Evolutionary conservation across 371 early-diverging fungal species (phyloP).

Genomic region (Mucor sp.): DNA sequence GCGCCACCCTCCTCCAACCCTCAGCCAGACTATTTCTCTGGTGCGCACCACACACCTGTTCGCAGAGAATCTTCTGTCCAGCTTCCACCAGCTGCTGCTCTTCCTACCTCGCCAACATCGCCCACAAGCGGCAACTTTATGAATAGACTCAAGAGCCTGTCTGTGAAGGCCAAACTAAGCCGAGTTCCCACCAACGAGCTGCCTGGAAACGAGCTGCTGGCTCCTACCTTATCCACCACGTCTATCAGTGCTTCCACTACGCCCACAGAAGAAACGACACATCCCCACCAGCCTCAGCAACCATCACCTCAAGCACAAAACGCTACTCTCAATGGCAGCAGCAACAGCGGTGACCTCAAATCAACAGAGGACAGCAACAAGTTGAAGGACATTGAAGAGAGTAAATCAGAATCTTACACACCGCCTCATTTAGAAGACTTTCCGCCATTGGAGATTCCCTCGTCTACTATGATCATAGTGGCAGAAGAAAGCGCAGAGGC

Average conservation of each 20-base stretch:
- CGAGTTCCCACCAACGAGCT: conserved; percentile 46
- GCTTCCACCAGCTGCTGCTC: conserved; percentile 41
- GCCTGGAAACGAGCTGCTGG: not conserved
- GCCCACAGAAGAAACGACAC: conserved; percentile 1
- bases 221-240: not conserved
- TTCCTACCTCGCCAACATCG: conserved; percentile 44
- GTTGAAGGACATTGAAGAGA: conserved; percentile 18
- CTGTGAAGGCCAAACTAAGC: conserved; percentile 54
- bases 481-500: conserved; percentile 83
- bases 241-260: not conserved
- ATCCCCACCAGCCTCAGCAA: not conserved
- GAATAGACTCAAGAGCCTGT: conserved; percentile 54
- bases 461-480: conserved; percentile 70
- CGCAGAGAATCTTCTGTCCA: conserved; percentile 36
- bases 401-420: conserved; percentile 35
- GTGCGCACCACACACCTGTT: conserved; percentile 33
- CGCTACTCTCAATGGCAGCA: not conserved
- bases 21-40: conserved; percentile 52
- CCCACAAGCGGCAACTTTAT: conserved; percentile 47
- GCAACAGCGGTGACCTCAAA: not conserved
- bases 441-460: conserved; percentile 68
- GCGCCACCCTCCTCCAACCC: conserved; percentile 42
- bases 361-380: not conserved
- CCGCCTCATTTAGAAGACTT: conserved; percentile 55
- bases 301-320: not conserved